Percentiles rank a stretch among this genome's conserved stretches.
phyloP scores from a whole-genome alignment of 345 rosid species.

The Leavenworthia alabamica region DNA sequence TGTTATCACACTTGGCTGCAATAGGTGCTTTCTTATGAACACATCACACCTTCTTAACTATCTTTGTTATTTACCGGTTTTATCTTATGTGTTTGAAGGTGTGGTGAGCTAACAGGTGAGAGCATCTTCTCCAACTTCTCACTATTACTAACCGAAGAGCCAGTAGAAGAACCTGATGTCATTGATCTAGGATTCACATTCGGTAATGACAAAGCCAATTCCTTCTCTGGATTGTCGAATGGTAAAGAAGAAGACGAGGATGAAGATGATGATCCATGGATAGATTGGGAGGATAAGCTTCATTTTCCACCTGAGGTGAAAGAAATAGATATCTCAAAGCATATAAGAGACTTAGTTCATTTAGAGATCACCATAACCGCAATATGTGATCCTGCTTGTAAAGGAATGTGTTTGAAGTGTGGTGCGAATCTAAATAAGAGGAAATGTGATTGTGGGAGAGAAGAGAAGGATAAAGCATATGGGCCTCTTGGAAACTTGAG shows the following conservation, averaged over 20 bases:
- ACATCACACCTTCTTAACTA: not conserved
- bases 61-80: not conserved
- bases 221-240: conserved; percentile 13
- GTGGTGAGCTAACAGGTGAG: conserved; percentile 67
- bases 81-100: conserved; percentile 40
- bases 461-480: conserved; percentile 37
- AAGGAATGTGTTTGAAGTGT: conserved; percentile 71
- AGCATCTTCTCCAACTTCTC: conserved; percentile 72
- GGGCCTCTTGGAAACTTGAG: conserved; percentile 69
- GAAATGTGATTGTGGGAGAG: conserved; percentile 51
- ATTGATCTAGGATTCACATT: conserved; percentile 47
- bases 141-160: conserved; percentile 57
- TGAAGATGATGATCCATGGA: conserved; percentile 36
- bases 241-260: conserved; percentile 38
- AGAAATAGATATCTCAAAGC: conserved; percentile 79
- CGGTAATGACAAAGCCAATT: conserved; percentile 31
- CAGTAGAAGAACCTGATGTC: conserved; percentile 61
- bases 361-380: conserved; percentile 64
- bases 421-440: conserved; percentile 66
- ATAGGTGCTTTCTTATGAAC: conserved; percentile 46
- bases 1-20: conserved; percentile 70
- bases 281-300: conserved; percentile 77
- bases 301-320: conserved; percentile 60
- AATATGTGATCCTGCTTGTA: conserved; percentile 62
- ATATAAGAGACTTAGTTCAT: conserved; percentile 75